Evolutionary conservation across 1,284 basidiomycete genomes (phyloP).

Genomic region (Malassezia brasiliensis): DNA sequence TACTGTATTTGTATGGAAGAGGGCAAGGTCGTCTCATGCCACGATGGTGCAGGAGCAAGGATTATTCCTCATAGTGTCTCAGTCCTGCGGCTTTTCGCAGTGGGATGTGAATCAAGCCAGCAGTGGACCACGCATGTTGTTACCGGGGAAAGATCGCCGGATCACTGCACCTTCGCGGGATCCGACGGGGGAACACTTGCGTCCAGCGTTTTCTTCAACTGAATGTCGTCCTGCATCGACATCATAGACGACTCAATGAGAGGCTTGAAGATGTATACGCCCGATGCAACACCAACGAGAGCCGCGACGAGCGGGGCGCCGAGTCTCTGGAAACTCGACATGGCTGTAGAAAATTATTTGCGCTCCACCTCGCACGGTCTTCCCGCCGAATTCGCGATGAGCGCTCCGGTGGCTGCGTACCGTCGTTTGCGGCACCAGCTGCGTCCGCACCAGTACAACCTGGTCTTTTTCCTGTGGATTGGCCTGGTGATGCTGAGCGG

Average conservation of each 20-base stretch:
- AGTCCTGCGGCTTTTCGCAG: too few relatives aligned
- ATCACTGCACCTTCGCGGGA: neutral
- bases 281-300: slow-evolving; percentile 12
- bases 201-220: neutral
- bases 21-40: too few relatives aligned
- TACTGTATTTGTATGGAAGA: neutral
- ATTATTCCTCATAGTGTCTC: too few relatives aligned
- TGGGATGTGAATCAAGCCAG: too few relatives aligned
- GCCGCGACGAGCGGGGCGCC: slow-evolving; percentile 6
- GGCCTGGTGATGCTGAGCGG: slow-evolving; percentile 2
- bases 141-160: too few relatives aligned
- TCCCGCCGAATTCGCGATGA: neutral
- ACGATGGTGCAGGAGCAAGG: too few relatives aligned
- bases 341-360: neutral
- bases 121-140: too few relatives aligned
- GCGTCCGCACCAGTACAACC: slow-evolving; percentile 7
- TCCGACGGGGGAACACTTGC: neutral
- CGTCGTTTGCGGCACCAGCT: neutral
- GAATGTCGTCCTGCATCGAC: neutral
- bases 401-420: slow-evolving; percentile 1
- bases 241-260: slow-evolving; percentile 5
- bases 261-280: slow-evolving; percentile 17
- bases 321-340: neutral
- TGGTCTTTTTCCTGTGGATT: neutral
- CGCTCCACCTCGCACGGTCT: neutral